Percentiles rank a stretch among this genome's conserved stretches.
Conservation (phyloP, 106 monocot species). For the Dioscorea alata region DNA sequence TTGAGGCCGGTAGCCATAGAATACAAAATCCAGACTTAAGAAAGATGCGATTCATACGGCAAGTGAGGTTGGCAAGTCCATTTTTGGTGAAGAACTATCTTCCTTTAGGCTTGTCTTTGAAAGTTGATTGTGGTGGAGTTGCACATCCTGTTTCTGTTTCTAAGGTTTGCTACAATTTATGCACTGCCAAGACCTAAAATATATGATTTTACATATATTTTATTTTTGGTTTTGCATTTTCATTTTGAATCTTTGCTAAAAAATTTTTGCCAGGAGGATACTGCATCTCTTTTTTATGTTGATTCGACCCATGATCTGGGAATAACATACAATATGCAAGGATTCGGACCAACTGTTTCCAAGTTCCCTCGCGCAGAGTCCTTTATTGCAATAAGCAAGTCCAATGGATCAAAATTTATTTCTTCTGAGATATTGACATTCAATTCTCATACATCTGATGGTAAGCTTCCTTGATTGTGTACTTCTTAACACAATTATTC, state of each 20-base stretch:
- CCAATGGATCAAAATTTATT: constrained; percentile 44
- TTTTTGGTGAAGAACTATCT: constrained; percentile 78
- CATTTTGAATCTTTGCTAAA: not conserved
- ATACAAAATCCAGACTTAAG: constrained; percentile 13
- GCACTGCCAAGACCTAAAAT: not conserved
- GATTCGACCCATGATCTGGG: constrained; percentile 87
- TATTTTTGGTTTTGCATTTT: not conserved
- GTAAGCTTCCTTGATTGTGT: constrained; percentile 18
- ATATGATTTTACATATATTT: not conserved
- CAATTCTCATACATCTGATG: constrained; percentile 37
- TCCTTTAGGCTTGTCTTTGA: constrained; percentile 53
- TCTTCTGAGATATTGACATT: constrained; percentile 55
- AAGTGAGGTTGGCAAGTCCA: constrained; percentile 68
- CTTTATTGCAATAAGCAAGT: constrained; percentile 52
- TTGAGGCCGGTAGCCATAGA: constrained; percentile 12
- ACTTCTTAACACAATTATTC: not conserved
- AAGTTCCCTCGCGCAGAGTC: constrained; percentile 83
- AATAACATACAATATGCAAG: constrained; percentile 59
- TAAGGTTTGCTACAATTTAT: constrained; percentile 46
- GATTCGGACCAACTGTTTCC: constrained; percentile 35
- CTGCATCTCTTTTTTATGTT: constrained; percentile 60
- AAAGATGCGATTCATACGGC: constrained; percentile 47
- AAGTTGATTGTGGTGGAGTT: constrained; percentile 59
- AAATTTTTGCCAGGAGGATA: constrained; percentile 41
- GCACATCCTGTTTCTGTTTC: constrained; percentile 42